Base-by-base conservation (phyloP, 2,329 filamentous ascomycete genomes). In the Penicillium brevicompactum region DNA sequence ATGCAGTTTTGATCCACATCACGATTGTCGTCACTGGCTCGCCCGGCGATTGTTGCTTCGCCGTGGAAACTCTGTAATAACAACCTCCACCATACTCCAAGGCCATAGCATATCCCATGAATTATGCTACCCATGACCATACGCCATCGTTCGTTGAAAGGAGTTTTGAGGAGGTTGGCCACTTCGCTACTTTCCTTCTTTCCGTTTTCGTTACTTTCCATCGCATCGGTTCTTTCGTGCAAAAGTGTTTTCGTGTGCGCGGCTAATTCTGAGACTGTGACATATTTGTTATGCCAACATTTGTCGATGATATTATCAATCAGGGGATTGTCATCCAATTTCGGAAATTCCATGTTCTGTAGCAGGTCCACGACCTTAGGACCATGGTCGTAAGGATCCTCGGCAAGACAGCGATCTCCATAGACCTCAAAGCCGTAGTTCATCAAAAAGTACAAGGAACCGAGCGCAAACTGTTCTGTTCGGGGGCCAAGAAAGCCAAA, bases 341-440 rank as follows among this genome's bases (percentile, higher is more conserved):
- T 51, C 7, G 63, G 66, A 58, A 69, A 68, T 2, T 58, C 47
- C 55, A 67, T 67, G 5, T 60, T 53, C 52, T 62, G 55, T 5
- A 69, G 49, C 48, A 70, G 59, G 0, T 65, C 60, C 45, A 66
- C 51, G 1, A 61, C 50, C 38, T 56, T 60, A n/a, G 52, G 61
- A 0, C 61, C 58, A 60, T 67, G 63, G 2, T 68, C 60, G 1
- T 60, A 34, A 41, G 60, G 62, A 58, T 70, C 63, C 3, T 68
- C 54, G 3, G 52, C 49, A 46, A 71, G 59, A 51, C 54, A 58
- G 45, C 44, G 62, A 59, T 72, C 64, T 21, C 53, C 60, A 52
- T 71, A 70, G 44, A 70, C 62, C 38, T 70, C 61, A 59, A 65
- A 67, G 7, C 67, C 64, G 37, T 72, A 70, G 56, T 69, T 71